Evolutionary conservation across 129 eudicot genomes (phyloP).

Genomic region (Arctium lappa): DNA sequence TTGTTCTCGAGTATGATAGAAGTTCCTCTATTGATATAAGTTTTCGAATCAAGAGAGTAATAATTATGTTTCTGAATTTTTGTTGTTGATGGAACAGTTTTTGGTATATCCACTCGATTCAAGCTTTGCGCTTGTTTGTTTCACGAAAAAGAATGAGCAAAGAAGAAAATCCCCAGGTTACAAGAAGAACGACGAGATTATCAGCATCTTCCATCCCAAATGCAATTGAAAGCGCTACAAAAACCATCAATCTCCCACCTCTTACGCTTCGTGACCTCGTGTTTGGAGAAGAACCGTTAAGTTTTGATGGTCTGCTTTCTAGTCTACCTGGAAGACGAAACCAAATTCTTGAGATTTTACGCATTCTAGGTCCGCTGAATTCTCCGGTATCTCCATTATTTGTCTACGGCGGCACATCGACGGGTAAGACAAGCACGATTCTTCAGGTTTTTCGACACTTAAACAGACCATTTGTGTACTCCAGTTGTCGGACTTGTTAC

Average conservation of each 20-base stretch:
- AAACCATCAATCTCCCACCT: constrained; percentile 29
- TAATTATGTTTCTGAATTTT: not conserved
- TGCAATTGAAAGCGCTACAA: constrained; percentile 25
- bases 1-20: not conserved
- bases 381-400: constrained; percentile 67
- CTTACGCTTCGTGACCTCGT: constrained; percentile 50
- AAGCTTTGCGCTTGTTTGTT: constrained; percentile 7
- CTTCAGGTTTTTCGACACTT: constrained; percentile 60
- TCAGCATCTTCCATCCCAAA: constrained; percentile 32
- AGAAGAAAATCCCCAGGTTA: constrained; percentile 46
- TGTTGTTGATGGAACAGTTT: not conserved
- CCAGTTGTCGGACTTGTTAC: constrained; percentile 72
- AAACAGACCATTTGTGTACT: constrained; percentile 73
- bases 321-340: constrained; percentile 62
- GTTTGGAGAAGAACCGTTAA: constrained; percentile 34
- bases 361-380: constrained; percentile 65
- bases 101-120: not conserved
- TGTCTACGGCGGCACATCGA: constrained; percentile 75
- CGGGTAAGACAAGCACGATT: constrained; percentile 71
- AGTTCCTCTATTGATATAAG: not conserved
- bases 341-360: constrained; percentile 56
- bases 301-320: constrained; percentile 45
- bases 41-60: not conserved
- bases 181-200: constrained; percentile 74
- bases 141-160: constrained; percentile 44